phyloP scores from a whole-genome alignment of 805 yeast species.

The Schizosaccharomyces octosporus region DNA sequence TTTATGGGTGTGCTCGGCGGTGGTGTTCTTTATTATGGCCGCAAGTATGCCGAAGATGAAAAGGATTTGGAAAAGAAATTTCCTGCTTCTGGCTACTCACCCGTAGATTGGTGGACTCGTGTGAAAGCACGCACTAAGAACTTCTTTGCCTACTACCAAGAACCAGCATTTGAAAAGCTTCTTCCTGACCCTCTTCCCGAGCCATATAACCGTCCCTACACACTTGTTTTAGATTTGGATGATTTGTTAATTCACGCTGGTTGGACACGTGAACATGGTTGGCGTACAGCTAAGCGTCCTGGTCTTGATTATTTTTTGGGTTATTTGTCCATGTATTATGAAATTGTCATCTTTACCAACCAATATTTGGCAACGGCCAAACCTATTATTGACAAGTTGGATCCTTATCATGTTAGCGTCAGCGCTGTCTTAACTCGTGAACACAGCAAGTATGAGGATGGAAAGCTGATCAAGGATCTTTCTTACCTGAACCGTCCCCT shows the following conservation, averaged over 20 bases:
- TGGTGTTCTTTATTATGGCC: constrained; percentile 38
- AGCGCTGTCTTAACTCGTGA: constrained; percentile 75
- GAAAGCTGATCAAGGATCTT: constrained; percentile 72
- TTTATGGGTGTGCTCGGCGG: constrained; percentile 24
- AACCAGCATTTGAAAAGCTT: constrained; percentile 79
- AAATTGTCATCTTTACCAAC: constrained; percentile 72
- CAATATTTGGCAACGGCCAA: constrained; percentile 71
- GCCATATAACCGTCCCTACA: constrained; percentile 76
- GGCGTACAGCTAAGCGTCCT: constrained; percentile 98
- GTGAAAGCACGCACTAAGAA: constrained; percentile 46
- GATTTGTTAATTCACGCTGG: constrained; percentile 75
- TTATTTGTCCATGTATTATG: constrained; percentile 83
- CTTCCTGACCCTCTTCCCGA: constrained; percentile 83
- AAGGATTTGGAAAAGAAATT: constrained; percentile 31
- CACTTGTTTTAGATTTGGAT: constrained; percentile 70
- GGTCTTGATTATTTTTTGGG: constrained; percentile 93
- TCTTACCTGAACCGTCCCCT: constrained; percentile 76
- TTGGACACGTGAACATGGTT: constrained; percentile 79
- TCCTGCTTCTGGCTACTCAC: constrained; percentile 43
- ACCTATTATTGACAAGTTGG: constrained; percentile 62
- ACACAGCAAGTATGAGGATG: constrained; percentile 73
- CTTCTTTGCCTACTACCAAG: constrained; percentile 61
- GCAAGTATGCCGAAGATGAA: constrained; percentile 69
- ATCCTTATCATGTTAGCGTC: constrained; percentile 75
- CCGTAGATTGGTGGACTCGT: constrained; percentile 41